Percentiles rank a stretch among this genome's conserved stretches.
phyloP scores from a whole-genome alignment of 768 basidiomycete genomes.

The Terana coerulea region DNA sequence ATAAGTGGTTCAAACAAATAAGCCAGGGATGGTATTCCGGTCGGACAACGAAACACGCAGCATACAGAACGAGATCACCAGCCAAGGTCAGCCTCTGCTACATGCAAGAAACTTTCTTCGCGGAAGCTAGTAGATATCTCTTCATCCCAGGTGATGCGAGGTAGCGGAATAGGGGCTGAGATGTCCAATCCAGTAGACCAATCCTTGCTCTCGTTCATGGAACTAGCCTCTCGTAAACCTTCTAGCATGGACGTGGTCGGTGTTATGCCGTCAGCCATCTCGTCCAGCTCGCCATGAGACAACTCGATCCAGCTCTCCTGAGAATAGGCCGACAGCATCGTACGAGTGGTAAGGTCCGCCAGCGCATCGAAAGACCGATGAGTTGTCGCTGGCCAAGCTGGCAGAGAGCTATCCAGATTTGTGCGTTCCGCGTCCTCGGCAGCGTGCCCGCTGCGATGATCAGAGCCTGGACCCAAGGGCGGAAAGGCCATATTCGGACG shows the following conservation, averaged over 20 bases:
- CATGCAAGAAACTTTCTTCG: conserved; percentile 21
- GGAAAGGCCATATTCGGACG: neutral
- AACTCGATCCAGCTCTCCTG: neutral
- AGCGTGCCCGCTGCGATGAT: neutral
- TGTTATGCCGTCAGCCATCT: neutral
- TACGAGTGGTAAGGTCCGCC: no score
- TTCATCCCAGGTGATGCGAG: neutral
- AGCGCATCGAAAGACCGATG: no score
- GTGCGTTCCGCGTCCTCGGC: neutral
- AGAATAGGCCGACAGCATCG: neutral
- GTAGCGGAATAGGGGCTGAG: neutral
- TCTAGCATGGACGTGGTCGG: neutral
- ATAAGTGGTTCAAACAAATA: no score
- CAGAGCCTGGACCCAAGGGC: neutral
- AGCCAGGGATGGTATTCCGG: no score
- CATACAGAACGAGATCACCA: conserved; percentile 14
- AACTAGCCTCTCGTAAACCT: neutral
- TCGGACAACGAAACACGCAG: no score
- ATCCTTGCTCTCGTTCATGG: neutral
- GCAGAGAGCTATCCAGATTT: neutral
- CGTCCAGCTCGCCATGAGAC: neutral
- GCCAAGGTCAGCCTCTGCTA: conserved; percentile 16
- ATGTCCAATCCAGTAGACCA: neutral
- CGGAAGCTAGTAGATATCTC: conserved; percentile 14
- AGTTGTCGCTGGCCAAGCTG: neutral